Conservation (phyloP, 768 basidiomycete genomes). For the Tricholoma furcatifolium region DNA sequence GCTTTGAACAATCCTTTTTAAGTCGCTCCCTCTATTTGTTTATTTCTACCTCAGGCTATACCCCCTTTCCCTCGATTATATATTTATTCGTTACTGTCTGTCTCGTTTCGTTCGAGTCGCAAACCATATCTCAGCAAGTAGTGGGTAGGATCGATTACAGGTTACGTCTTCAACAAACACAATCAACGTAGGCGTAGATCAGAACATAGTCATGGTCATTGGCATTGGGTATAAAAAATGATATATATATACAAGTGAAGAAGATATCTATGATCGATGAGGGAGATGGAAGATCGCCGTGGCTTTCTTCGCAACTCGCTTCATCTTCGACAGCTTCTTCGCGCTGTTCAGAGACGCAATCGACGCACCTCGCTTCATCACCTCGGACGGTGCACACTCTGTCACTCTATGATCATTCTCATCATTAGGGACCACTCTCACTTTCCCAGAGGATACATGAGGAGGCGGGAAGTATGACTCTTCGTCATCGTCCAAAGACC, state of each 20-base stretch:
- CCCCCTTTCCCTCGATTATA: no score
- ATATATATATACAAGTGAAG: no score
- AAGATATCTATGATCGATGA: background rate
- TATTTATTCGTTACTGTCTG: no score
- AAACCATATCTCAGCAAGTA: no score
- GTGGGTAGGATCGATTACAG: no score
- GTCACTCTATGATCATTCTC: background rate
- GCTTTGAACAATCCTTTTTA: background rate
- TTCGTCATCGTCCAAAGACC: conserved; percentile 1
- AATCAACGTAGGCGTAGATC: no score
- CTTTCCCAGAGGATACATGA: conserved; percentile 3
- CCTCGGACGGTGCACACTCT: background rate
- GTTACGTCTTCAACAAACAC: no score
- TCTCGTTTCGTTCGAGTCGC: no score
- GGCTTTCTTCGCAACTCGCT: background rate
- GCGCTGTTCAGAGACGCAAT: background rate
- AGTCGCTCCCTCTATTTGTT: background rate
- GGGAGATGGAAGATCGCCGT: background rate
- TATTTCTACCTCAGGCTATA: no score
- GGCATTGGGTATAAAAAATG: no score
- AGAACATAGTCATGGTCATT: no score
- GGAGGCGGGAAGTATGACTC: conserved; percentile 5
- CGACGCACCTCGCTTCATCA: background rate
- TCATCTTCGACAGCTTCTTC: conserved; percentile 1
- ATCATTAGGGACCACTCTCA: background rate